Evolutionary conservation across 305 asterid species (phyloP).

Genomic region (Lippia alba): DNA sequence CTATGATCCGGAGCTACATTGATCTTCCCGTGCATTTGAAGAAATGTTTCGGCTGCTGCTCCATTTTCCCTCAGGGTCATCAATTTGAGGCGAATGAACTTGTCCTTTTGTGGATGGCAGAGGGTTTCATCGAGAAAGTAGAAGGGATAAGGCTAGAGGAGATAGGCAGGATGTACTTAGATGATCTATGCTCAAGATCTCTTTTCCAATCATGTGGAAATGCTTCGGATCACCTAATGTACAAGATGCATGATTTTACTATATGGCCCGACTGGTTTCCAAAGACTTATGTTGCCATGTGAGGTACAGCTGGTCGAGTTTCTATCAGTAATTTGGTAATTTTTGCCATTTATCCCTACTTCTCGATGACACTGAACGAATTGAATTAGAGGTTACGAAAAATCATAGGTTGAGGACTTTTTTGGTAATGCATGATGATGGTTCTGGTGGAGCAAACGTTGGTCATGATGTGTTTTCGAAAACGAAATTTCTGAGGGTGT

Average conservation of each 20-base stretch:
- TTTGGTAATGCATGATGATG: too few relatives aligned
- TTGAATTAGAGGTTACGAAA: too few relatives aligned
- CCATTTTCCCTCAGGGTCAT: constrained; percentile 44
- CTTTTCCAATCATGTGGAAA: constrained; percentile 13
- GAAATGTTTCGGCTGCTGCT: constrained; percentile 45
- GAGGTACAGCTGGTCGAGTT: neutral
- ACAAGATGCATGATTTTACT: constrained; percentile 5
- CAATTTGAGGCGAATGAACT: constrained; percentile 40
- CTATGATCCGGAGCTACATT: neutral
- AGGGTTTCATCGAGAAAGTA: constrained; percentile 40
- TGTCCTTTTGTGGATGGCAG: constrained; percentile 49
- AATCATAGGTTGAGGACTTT: too few relatives aligned
- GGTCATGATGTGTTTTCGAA: too few relatives aligned
- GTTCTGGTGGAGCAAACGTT: too few relatives aligned
- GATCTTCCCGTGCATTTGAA: constrained; percentile 40
- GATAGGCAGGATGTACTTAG: constrained; percentile 12
- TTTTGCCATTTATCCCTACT: too few relatives aligned
- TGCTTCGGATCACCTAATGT: constrained; percentile 9
- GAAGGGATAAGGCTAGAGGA: neutral
- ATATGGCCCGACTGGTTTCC: constrained; percentile 21
- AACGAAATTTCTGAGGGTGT: too few relatives aligned
- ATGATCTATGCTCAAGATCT: constrained; percentile 24
- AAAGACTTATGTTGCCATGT: neutral
- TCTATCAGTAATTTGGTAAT: too few relatives aligned
- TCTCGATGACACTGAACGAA: too few relatives aligned